Conservation (phyloP, 345 rosid species). For the Chamaenerion angustifolium region DNA sequence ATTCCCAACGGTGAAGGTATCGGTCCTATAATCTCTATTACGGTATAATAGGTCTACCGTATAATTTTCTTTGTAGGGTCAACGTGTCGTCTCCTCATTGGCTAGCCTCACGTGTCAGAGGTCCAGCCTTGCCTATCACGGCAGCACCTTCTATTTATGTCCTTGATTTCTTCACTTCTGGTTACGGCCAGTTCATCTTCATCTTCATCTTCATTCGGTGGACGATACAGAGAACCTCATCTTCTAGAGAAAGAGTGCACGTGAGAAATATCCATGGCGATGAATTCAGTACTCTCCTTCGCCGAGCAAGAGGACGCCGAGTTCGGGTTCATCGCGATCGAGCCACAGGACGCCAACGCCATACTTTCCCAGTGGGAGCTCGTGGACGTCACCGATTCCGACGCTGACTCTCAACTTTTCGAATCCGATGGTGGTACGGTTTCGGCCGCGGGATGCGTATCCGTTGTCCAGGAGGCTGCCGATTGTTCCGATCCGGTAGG, state of each 20-base stretch:
- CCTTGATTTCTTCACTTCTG: neutral
- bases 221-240: neutral
- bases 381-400: slow-evolving; percentile 24
- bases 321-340: slow-evolving; percentile 11
- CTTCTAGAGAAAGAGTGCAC: neutral
- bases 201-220: neutral
- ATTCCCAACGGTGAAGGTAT: no score
- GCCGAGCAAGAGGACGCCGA: slow-evolving; percentile 3
- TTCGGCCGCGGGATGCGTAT: neutral
- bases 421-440: slow-evolving; percentile 3
- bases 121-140: slow-evolving; percentile 2
- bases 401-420: slow-evolving; percentile 11
- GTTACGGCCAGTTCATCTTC: neutral
- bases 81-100: neutral
- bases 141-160: neutral
- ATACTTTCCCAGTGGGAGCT: slow-evolving; percentile 24
- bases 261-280: neutral
- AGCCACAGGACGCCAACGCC: neutral
- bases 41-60: no score
- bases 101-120: neutral
- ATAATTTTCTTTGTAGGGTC: no score
- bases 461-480: neutral
- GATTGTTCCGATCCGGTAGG: neutral
- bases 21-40: no score
- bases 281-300: slow-evolving; percentile 1